Base-by-base conservation (phyloP, 352 stramenopile species). In the Pythium aristosporum region DNA sequence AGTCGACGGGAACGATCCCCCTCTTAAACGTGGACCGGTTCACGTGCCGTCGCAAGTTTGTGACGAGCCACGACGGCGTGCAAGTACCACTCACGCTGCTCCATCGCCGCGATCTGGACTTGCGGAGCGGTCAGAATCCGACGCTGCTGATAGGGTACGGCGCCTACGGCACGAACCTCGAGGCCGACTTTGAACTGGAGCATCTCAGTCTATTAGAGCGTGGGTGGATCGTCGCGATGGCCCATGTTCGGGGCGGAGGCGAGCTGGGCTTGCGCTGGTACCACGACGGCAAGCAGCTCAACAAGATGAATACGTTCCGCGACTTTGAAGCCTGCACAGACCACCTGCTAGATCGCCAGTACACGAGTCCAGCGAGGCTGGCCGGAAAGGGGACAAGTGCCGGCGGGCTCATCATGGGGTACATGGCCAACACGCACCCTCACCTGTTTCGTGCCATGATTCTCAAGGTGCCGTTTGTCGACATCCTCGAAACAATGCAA, bases 191-290 rank as follows among this genome's bases (percentile, higher is more conserved):
- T 48, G 81, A 95, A 43, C 72, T 96, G 2, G 84, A 92, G 25
- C 75, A 94, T 47, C 68, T 96, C 23, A 89, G 82, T 68, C 75
- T 97, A 42, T 61, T 97, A 15, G 79, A 92, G 52, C 87, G 88
- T 20, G 87, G 87, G 0, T 98, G 91, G 90, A 75, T 96, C 8
- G 72, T 98, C 57, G 91, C 91, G 9, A 89, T 92, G 50, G 92
- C 91, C 11, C 91, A 98, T 52, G 76, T 94, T 5, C 88, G 92
- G 47, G 92, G 92, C n/a, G 92, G 92, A 5, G 87, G 85, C 0
- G 92, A 98, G 52, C 76, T 92, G 3, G 92, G 92, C 2, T 77
- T 94, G 57, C 67, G 67, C 34, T 98, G 92, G 92, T 96, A 97
- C 53, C 71, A 88, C n/a, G 71, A 79, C 41, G 92, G 90, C 13